Base-by-base conservation (phyloP, 352 stramenopile species). In the Pythium scleroteichum region DNA sequence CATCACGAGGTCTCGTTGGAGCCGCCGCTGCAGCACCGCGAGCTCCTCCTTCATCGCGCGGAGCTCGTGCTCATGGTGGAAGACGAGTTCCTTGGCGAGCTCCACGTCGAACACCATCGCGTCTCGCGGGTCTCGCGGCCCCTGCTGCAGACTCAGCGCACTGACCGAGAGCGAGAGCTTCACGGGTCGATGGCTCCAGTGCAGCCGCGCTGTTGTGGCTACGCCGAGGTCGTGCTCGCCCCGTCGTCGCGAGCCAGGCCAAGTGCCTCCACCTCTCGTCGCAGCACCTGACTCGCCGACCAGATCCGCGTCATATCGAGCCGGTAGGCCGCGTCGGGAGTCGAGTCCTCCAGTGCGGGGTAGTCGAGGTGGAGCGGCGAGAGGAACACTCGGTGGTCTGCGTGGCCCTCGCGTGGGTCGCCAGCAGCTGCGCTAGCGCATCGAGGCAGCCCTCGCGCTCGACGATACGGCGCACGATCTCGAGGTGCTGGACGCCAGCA, bases 391-490 rank as follows among this genome's bases (percentile, higher is more conserved):
- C 42, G 23, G 50, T 52, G 48, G n/a, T n/a, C n/a, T 47, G 33
- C 41, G 47, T 52, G 53, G 55, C 70, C 32, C 51, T 51, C 47
- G 64, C 64, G 71, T 69, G 67, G 50, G 47, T 77, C 29, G 40
- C 66, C n/a, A 88, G 57, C 12, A 91, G 53, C 55, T 91, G 81
- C 33, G 84, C 53, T 14, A 94, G 60, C 3, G 85, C 79, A 58
- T 94, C 85, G 39, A 94, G 50, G 47, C 85, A 94, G 14, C 82
- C 82, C 50, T 94, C 85, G 3, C 85, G 80, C 69, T 94, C 85
- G 2, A 92, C 82, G 40, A 94, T 90, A 68, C 81, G 86, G 45
- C 79, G 81, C 49, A 91, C 74, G 45, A 92, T 79, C 16, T 77
- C 75, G 32, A 91, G 51, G 33, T 94, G 78, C 33, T 73, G 63